These are phyloP conservation scores for Mycena indigotica DNA, from an alignment of 768 basidiomycete species.

Conservation along the genomic window DNA sequence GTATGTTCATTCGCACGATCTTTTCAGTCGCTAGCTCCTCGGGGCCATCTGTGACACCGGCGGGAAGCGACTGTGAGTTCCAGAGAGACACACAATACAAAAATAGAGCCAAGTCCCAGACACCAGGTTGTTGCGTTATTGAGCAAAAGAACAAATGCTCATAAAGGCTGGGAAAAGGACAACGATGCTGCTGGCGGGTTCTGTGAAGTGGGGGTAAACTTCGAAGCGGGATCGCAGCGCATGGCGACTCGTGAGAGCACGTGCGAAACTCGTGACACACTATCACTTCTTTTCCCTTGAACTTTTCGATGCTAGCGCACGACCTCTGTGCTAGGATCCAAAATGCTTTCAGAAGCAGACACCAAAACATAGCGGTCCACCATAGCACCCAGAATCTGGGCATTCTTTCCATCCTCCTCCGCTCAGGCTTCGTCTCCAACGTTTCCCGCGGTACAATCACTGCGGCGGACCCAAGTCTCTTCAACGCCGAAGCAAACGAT, in stretches of 20 bases:
- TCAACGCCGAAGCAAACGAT: constrained; percentile 53
- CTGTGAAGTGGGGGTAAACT: no score
- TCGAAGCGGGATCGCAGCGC: background rate
- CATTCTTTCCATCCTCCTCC: constrained; percentile 89
- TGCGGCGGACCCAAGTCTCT: constrained; percentile 64
- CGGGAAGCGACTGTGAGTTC: background rate
- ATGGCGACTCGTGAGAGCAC: background rate
- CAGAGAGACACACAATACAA: background rate
- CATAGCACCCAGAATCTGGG: constrained; percentile 90
- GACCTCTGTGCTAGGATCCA: constrained; percentile 89
- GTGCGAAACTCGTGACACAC: background rate
- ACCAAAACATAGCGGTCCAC: constrained; percentile 71
- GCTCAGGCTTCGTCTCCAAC: constrained; percentile 83
- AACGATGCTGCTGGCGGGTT: no score
- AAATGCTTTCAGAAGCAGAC: constrained; percentile 89
- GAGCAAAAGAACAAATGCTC: no score
- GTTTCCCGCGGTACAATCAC: constrained; percentile 77
- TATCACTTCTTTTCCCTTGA: background rate
- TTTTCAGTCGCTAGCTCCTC: background rate
- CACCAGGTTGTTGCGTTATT: no score
- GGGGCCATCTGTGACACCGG: background rate
- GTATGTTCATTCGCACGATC: background rate
- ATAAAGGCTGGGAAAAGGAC: no score
- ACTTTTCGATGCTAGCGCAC: constrained; percentile 65
- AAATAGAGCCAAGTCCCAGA: no score